Conservation (phyloP, 352 stramenopile genomes). For the Phytophthora chlamydospora region DNA sequence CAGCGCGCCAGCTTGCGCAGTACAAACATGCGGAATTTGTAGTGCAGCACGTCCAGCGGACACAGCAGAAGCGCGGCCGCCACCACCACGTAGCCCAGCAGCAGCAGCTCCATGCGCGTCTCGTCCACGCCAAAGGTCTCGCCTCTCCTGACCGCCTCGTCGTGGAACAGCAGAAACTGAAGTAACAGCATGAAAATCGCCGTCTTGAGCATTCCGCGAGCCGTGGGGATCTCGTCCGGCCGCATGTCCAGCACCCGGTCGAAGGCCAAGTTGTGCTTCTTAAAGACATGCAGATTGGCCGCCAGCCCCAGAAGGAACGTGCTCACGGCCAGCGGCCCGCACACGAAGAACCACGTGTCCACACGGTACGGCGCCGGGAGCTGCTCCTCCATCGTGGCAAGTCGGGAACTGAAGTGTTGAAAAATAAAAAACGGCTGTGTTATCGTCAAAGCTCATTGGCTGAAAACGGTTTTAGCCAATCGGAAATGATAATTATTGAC, state of each 20-base stretch:
- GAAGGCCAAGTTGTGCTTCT: slow-evolving; percentile 58
- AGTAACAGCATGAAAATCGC: slow-evolving; percentile 39
- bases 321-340: slow-evolving; percentile 72
- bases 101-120: slow-evolving; percentile 68
- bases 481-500: too few species aligned
- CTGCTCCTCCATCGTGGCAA: slow-evolving; percentile 26
- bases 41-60: slow-evolving; percentile 72
- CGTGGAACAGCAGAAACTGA: slow-evolving; percentile 63
- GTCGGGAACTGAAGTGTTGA: slow-evolving; percentile 2
- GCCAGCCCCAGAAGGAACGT: slow-evolving; percentile 68
- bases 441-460: too few species aligned
- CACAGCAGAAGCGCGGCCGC: slow-evolving; percentile 58
- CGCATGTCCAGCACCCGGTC: slow-evolving; percentile 78
- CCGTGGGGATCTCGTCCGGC: slow-evolving; percentile 59
- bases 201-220: slow-evolving; percentile 49
- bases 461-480: too few species aligned
- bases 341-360: slow-evolving; percentile 85
- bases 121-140: slow-evolving; percentile 55
- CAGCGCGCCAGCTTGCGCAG: slow-evolving; percentile 56
- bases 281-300: slow-evolving; percentile 70
- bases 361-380: slow-evolving; percentile 37
- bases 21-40: slow-evolving; percentile 68
- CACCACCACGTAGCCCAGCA: slow-evolving; percentile 65
- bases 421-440: too few species aligned
- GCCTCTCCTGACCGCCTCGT: slow-evolving; percentile 47